Evolutionary conservation across 768 basidiomycete species (phyloP), one percentile per base, ranked within the genome.

Genomic region (Trametes meyenii): DNA sequence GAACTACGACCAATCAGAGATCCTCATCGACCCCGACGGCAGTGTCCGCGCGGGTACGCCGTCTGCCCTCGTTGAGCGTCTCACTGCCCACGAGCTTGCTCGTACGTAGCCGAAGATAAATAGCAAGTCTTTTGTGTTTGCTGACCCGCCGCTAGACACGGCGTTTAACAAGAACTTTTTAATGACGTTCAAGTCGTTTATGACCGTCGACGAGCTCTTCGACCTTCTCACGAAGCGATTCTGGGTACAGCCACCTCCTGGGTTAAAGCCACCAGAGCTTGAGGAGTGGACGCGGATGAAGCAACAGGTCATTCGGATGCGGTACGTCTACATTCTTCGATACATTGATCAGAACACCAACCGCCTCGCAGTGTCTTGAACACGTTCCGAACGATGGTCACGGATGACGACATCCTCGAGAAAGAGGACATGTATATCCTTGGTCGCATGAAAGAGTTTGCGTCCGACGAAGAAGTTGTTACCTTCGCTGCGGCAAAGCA

Each of bases 121-220:
- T 45, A 33, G 42, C 48, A 49, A 45, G 36, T 12, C 17, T 42
- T 45, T 43, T 17, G 21, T 61, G 19, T 65, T 58, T 21, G 5
- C 50, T 21, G 17, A 12, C 43, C 10, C 16, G 19, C 24, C 57
- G 54, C 60, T 67, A 90, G 90, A 97, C 73, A 82, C 87, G 0
- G 83, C 84, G 7, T 96, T 89, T 75, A 90, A 82, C 72, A 88
- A 89, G 71, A 88, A 95, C 0, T 98, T 98, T 83, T 76, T 98
- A 65, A 89, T 97, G 85, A 97, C 96, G 0, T 97, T 93, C 80
- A 93, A 95, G 70, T 95, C 94, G 0, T 98, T 98, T 74, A 92
- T 92, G 16, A 88, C 87, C 5, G 78, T 91, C 46, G 84, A 91
- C 58, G 88, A 94, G 50, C 77, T 98, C 10, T 88, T 96, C 56